phyloP scores from a whole-genome alignment of 2,329 filamentous ascomycete genomes.

The Anisogramma anomala region DNA sequence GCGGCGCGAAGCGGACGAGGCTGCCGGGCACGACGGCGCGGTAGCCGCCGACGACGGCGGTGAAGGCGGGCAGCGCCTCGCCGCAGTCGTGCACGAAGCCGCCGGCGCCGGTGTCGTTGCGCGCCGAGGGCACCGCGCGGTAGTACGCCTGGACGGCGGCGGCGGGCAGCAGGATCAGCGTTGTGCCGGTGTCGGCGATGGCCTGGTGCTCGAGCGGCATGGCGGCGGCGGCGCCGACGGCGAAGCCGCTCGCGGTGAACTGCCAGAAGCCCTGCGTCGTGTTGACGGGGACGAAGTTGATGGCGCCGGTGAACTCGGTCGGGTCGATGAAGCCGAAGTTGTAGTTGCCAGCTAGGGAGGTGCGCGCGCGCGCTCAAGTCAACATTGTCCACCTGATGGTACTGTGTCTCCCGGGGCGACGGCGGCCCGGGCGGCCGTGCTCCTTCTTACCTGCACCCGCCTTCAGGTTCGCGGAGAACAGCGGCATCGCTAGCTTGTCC shows the following conservation, averaged over 20 bases:
- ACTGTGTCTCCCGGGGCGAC: slow-evolving; percentile 32
- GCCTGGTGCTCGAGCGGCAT: slow-evolving; percentile 31
- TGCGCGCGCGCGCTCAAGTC: too few relatives aligned
- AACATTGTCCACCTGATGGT: slow-evolving; percentile 1
- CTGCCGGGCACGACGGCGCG: slow-evolving; percentile 34
- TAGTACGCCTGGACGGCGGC: slow-evolving; percentile 45
- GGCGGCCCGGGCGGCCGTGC: slow-evolving; percentile 42
- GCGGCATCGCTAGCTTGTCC: slow-evolving; percentile 19
- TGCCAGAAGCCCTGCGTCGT: slow-evolving; percentile 48
- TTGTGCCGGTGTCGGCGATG: slow-evolving; percentile 58
- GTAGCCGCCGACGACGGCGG: slow-evolving; percentile 36
- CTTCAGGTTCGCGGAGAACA: slow-evolving; percentile 26
- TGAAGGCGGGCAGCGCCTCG: slow-evolving; percentile 20
- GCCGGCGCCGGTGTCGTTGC: slow-evolving; percentile 31
- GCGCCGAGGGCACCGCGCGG: slow-evolving; percentile 36
- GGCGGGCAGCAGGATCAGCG: slow-evolving; percentile 45
- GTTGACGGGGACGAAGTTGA: slow-evolving; percentile 46
- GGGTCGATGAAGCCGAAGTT: slow-evolving; percentile 40
- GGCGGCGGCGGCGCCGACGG: slow-evolving; percentile 31
- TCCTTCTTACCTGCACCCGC: slow-evolving; percentile 23
- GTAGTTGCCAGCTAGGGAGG: slow-evolving; percentile 22
- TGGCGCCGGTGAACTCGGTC: slow-evolving; percentile 42
- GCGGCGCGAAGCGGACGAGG: slow-evolving; percentile 33
- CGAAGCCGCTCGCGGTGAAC: slow-evolving; percentile 44
- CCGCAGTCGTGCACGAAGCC: slow-evolving; percentile 30